Percentiles rank a stretch among this genome's conserved stretches.
Evolutionary conservation across 83 land plant species (phyloP).

Genomic region (Isoetes engelmannii): DNA sequence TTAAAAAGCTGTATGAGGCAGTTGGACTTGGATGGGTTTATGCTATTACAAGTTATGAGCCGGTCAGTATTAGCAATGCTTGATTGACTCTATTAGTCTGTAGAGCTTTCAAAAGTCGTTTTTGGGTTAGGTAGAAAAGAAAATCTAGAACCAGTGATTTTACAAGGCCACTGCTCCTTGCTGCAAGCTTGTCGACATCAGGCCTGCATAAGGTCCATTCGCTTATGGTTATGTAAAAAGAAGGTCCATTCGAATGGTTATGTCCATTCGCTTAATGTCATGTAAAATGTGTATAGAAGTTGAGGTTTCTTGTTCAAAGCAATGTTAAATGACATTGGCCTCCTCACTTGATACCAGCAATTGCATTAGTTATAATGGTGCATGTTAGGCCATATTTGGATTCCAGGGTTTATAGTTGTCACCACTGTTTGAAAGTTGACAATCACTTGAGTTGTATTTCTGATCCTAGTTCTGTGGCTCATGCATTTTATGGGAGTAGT

Average conservation of each 20-base stretch:
- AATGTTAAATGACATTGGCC: neutral
- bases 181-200: neutral
- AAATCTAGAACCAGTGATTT: no score
- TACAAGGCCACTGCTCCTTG: no score
- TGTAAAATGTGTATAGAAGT: neutral
- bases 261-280: neutral
- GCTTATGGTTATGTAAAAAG: no score
- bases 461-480: neutral
- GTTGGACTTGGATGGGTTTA: conserved; percentile 97
- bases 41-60: conserved; percentile 74
- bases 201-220: neutral
- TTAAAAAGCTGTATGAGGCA: conserved; percentile 78
- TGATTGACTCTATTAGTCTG: neutral
- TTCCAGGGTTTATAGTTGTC: neutral
- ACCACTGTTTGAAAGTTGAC: neutral
- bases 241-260: neutral
- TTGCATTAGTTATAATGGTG: neutral
- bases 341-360: neutral
- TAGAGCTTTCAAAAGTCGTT: no score
- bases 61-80: conserved; percentile 41
- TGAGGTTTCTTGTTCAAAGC: no score
- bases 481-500: conserved; percentile 17
- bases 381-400: neutral
- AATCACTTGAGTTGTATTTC: neutral
- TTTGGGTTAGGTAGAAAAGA: no score